Evolutionary conservation across 1,284 basidiomycete species (phyloP).

Genomic region (Phellopilus nigrolimitatus): DNA sequence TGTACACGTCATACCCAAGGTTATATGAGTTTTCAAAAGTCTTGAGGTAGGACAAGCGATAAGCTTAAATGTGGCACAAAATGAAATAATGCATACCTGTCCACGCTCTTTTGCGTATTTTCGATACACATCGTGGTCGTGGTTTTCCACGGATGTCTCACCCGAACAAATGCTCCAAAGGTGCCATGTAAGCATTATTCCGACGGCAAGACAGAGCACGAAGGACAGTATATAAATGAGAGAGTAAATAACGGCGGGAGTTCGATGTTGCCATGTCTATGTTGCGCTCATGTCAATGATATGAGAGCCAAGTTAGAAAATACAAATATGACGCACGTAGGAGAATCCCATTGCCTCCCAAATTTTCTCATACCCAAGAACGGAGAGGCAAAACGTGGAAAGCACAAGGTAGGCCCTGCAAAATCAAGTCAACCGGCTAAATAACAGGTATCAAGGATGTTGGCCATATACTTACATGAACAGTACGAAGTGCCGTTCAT

Average conservation of each 20-base stretch:
- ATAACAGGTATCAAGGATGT: too few species aligned
- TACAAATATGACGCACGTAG: slow-evolving; percentile 28
- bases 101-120: slow-evolving; percentile 65
- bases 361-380: slow-evolving; percentile 56
- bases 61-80: not conserved
- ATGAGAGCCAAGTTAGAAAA: slow-evolving; percentile 8
- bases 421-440: slow-evolving; percentile 1
- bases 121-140: slow-evolving; percentile 82
- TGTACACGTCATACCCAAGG: slow-evolving; percentile 50
- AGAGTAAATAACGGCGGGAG: slow-evolving; percentile 70
- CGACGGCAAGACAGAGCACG: slow-evolving; percentile 76
- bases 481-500: slow-evolving; percentile 93
- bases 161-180: slow-evolving; percentile 70
- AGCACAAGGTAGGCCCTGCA: slow-evolving; percentile 70
- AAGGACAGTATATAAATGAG: slow-evolving; percentile 73
- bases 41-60: slow-evolving; percentile 31
- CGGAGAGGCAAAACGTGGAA: slow-evolving; percentile 50
- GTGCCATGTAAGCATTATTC: slow-evolving; percentile 80
- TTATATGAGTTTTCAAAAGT: slow-evolving; percentile 91
- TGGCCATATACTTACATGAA: slow-evolving; percentile 71
- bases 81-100: slow-evolving; percentile 46
- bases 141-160: slow-evolving; percentile 89
- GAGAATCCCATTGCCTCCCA: slow-evolving; percentile 55
- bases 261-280: slow-evolving; percentile 52
- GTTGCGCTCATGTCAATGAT: slow-evolving; percentile 26